Percentiles rank a stretch among this genome's conserved stretches.
phyloP scores from a whole-genome alignment of 106 monocot species.

The Acorus gramineus region DNA sequence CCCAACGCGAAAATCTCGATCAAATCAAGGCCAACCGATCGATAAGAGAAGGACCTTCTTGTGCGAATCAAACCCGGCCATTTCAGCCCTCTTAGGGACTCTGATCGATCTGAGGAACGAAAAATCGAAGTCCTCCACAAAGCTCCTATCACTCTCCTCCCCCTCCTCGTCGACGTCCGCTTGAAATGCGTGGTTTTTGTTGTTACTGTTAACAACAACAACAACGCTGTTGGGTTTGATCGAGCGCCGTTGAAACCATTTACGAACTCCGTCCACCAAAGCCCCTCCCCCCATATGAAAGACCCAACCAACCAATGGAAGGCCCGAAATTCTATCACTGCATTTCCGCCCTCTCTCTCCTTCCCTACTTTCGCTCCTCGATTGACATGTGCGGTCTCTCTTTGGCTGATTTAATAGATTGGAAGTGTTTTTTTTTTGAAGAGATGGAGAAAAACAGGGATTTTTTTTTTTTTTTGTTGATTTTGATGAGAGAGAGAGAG shows the following conservation, averaged over 20 bases:
- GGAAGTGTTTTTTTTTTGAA: too few species aligned
- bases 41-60: conserved; percentile 24
- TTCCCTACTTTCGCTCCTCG: too few species aligned
- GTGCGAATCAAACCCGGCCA: conserved; percentile 13
- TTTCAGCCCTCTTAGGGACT: conserved; percentile 38
- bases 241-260: conserved; percentile 45
- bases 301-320: too few species aligned
- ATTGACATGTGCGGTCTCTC: too few species aligned
- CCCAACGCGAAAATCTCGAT: too few species aligned
- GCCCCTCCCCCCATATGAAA: conserved; percentile 45
- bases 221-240: neutral
- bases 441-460: too few species aligned
- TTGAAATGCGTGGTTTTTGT: neutral
- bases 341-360: too few species aligned
- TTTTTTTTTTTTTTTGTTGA: too few species aligned
- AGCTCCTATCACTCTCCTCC: neutral
- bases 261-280: conserved; percentile 48
- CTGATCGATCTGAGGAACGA: conserved; percentile 21
- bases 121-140: conserved; percentile 22
- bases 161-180: neutral
- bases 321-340: too few species aligned
- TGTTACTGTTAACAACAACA: neutral
- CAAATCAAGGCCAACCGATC: too few species aligned
- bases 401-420: too few species aligned
- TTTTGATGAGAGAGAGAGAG: too few species aligned